Conservation (phyloP, 2,329 filamentous ascomycete species). For the Phialophora expanda region DNA sequence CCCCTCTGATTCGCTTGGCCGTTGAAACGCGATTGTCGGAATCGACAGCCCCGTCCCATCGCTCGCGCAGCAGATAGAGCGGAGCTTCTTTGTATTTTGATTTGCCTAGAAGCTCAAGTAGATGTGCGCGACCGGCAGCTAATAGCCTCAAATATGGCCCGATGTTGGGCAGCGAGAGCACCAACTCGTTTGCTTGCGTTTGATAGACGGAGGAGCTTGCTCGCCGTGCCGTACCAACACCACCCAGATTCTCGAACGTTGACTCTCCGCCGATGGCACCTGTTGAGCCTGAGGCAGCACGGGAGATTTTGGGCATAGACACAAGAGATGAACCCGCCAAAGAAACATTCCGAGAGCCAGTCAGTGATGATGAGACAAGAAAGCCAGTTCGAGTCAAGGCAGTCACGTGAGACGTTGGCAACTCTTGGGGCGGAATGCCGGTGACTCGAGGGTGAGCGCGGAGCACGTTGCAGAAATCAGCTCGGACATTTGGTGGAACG, state of each 20-base stretch:
- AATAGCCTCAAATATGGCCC: constrained; percentile 65
- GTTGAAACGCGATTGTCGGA: constrained; percentile 51
- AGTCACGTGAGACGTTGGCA: constrained; percentile 56
- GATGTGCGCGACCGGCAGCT: constrained; percentile 59
- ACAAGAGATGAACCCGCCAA: constrained; percentile 32
- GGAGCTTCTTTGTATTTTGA: constrained; percentile 59
- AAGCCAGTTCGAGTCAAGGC: constrained; percentile 60
- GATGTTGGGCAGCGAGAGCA: constrained; percentile 64
- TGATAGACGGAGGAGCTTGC: constrained; percentile 20
- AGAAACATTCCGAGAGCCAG: constrained; percentile 30
- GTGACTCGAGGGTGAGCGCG: constrained; percentile 53
- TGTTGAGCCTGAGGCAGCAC: constrained; percentile 48
- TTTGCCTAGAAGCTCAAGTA: constrained; percentile 59
- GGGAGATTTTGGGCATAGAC: constrained; percentile 35
- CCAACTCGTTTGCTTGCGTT: constrained; percentile 42
- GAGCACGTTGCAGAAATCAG: constrained; percentile 47
- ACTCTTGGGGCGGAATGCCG: constrained; percentile 52
- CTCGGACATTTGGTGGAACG: constrained; percentile 31
- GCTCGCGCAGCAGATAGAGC: constrained; percentile 60
- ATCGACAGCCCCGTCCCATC: constrained; percentile 67
- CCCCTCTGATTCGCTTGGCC: constrained; percentile 61
- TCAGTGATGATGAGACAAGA: constrained; percentile 55
- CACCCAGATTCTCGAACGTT: constrained; percentile 40
- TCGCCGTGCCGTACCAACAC: constrained; percentile 33
- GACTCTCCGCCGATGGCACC: constrained; percentile 40